These are phyloP conservation scores for Yamadazyma atlantica DNA, from an alignment of 1,139 yeast genomes.

Conservation along the genomic window DNA sequence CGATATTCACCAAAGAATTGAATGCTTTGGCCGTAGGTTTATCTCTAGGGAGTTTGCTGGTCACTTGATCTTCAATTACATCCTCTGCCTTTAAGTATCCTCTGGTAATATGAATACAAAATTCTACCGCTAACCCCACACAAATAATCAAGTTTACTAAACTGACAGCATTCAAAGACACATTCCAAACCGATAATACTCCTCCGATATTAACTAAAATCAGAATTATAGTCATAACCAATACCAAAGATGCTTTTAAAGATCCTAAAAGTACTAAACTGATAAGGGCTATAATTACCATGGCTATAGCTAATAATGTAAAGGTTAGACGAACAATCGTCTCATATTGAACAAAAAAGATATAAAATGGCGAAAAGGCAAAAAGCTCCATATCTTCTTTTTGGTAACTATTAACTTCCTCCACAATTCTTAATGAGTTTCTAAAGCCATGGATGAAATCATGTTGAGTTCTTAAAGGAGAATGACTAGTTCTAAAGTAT, in stretches of 20 bases:
- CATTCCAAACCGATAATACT: constrained; percentile 69
- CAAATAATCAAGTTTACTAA: constrained; percentile 87
- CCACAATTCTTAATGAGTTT: constrained; percentile 68
- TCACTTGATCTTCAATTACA: constrained; percentile 11
- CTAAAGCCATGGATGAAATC: constrained; percentile 83
- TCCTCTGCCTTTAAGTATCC: constrained; percentile 51
- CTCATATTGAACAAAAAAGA: constrained; percentile 86
- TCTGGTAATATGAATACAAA: constrained; percentile 82
- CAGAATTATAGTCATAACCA: constrained; percentile 60
- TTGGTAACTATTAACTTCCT: constrained; percentile 47
- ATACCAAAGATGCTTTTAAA: constrained; percentile 52
- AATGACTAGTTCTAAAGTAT: constrained; percentile 77
- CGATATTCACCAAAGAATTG: constrained; percentile 69
- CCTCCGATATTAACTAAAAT: constrained; percentile 78
- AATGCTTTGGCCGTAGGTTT: constrained; percentile 32
- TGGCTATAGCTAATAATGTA: constrained; percentile 54
- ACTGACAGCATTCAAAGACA: constrained; percentile 85
- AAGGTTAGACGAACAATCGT: constrained; percentile 61
- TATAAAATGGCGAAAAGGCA: constrained; percentile 91
- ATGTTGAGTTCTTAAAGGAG: constrained; percentile 73
- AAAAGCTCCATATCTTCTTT: constrained; percentile 54
- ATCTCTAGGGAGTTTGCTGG: neutral
- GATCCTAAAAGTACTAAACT: constrained; percentile 69
- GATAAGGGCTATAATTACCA: constrained; percentile 52
- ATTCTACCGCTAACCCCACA: constrained; percentile 90